Base-by-base conservation (phyloP, 2,329 filamentous ascomycete genomes). In the Colletotrichum cuscutae region DNA sequence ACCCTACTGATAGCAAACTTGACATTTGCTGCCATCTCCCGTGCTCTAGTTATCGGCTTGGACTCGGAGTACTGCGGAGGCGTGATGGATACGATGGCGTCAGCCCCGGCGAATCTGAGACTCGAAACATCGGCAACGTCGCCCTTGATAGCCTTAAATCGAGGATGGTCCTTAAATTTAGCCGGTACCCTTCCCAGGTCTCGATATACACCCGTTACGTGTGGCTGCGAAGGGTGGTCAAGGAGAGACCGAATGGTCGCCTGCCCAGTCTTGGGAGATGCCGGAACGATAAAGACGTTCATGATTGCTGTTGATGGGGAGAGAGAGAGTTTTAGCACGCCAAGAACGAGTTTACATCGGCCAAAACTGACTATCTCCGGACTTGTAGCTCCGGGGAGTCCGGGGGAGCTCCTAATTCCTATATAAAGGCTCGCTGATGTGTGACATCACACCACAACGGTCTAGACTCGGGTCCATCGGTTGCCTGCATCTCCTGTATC, bases 11-110 rank as follows among this genome's bases (percentile, higher is more conserved):
- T 64, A 0, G 80, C 77, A 5, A 78, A 76, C 56, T 80, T 78
- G 63, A 84, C 78, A 57, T 83, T 83, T 13, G 77, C 77, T 30
- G 83, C 78, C 11, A 84, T 65, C 19, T 81, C 86, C 75, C 4
- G 78, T 79, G 62, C 76, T 78, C 22, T 80, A 74, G 24, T 72
- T 74, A 19, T 75, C 52, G 26, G 80, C 76, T 7, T 72, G 65
- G 6, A 76, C 78, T 53, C 80, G 77, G 12, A 75, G 77, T 11
- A 71, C 77, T 9, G 3, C 87, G 80, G 80, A 0, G 81, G 81
- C 1, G 81, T 80, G 42, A 81, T 72, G 52, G 82, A 82, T 58
- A 83, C 77, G 22, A 83, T 77, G 5, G 77, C 80, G 32, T 80
- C 76, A 3, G 79, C 80, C 12, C 64, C 67, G 7, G 69, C 62